Base-by-base conservation (phyloP, 179 eudicot species). In the Gypsophila paniculata region DNA sequence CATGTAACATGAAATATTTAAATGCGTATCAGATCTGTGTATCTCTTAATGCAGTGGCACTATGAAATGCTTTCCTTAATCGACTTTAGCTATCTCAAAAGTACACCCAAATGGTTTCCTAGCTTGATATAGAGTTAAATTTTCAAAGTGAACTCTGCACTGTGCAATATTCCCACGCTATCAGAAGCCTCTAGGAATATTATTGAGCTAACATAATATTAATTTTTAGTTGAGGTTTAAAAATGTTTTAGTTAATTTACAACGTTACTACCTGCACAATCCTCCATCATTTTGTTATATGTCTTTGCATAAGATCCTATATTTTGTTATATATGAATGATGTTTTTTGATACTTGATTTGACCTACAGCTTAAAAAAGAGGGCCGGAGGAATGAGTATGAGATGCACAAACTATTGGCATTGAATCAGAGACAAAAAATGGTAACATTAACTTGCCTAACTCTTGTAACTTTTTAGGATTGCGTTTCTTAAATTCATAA, bases 361-460 rank as follows among this genome's bases (percentile, higher is more conserved):
- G 46, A 18, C 74, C 23, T 75, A 76, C 88, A 95, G 99, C 96
- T 95, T 21, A 95, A 93, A 85, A 95, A 93, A 77, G 99, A 95
- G 79, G 96, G 98, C 69, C 86, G 99, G 79, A 88, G 96, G 83
- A 95, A 86, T 77, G 99, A 95, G 83, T 95, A 90, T 74, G 99
- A 95, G 87, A 95, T 95, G 99, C 98, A 92, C 79, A 95, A 93
- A 81, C 85, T 95, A 58, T 58, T 85, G 69, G 96, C 99, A 80
- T 80, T 95, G 61, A 95, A 95, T 73, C 98, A 95, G 78, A 85
- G 98, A 82, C 99, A 95, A 81, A 95, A 93, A 80, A 83, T 85
- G 99, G 99, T 93, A 85, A 71, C 5, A 14, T 69, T 17, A 6
- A 48, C 21, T 36, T 36, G 8, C 51, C 29, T 48, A 61, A 34